phyloP scores from a whole-genome alignment of 1,284 basidiomycete species.

The Cerioporus squamosus region DNA sequence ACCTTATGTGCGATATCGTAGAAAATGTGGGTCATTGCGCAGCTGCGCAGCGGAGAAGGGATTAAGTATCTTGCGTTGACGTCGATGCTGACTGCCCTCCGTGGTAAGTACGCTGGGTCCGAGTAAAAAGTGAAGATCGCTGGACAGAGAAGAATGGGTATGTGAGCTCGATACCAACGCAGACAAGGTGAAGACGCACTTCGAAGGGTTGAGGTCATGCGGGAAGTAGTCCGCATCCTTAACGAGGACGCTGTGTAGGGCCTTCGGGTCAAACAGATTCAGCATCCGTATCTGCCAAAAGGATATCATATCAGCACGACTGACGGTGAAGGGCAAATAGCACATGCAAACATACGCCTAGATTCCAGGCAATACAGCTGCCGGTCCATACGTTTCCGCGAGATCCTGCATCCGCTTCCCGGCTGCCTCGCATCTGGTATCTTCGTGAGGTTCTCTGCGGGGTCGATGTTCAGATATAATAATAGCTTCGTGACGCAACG shows the following conservation, averaged over 20 bases:
- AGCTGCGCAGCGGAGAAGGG: conserved; percentile 17
- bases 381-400: not conserved
- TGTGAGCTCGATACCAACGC: not conserved
- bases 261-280: conserved; percentile 33
- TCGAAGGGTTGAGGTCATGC: not conserved
- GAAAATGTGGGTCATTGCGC: conserved; percentile 15
- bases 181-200: not conserved
- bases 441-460: not conserved
- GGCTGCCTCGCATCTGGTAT: not conserved
- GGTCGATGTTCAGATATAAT: not conserved
- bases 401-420: too few species aligned
- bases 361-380: not conserved
- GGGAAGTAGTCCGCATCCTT: conserved; percentile 35
- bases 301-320: not conserved
- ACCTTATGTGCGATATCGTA: conserved; percentile 14
- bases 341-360: not conserved
- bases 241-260: conserved; percentile 42
- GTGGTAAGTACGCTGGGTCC: conserved; percentile 12
- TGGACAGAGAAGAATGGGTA: not conserved
- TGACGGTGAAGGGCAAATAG: not conserved
- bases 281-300: conserved; percentile 2
- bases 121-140: conserved; percentile 7
- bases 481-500: not conserved
- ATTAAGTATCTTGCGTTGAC: conserved; percentile 19
- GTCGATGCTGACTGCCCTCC: conserved; percentile 11